Percentiles rank a stretch among this genome's conserved stretches.
Evolutionary conservation across 306 rosid genomes (phyloP).

Genomic region (Casuarina cunninghamiana): DNA sequence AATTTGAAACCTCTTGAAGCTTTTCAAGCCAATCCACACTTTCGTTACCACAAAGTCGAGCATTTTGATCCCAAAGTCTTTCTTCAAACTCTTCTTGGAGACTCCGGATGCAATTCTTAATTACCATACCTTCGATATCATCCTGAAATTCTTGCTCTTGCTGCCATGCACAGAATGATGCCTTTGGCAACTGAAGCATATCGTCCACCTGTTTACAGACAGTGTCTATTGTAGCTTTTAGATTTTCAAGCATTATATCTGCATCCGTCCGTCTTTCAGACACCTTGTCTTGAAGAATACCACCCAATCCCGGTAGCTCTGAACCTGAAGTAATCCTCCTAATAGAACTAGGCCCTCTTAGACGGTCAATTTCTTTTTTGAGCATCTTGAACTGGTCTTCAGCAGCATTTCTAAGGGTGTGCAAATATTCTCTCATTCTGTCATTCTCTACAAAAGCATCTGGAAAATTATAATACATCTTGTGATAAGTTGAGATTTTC

Average conservation of each 20-base stretch:
- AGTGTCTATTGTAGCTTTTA: constrained; percentile 42
- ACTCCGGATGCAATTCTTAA: constrained; percentile 47
- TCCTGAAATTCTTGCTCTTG: constrained; percentile 64
- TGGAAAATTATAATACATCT: constrained; percentile 9
- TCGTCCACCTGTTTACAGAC: constrained; percentile 42
- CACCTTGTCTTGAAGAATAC: constrained; percentile 55
- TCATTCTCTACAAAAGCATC: constrained; percentile 34
- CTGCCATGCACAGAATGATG: constrained; percentile 58
- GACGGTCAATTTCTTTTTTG: constrained; percentile 57
- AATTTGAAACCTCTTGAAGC: constrained; percentile 54
- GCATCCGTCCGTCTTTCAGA: constrained; percentile 55
- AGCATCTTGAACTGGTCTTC: constrained; percentile 56
- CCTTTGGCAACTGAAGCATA: constrained; percentile 40
- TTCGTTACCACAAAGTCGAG: constrained; percentile 30
- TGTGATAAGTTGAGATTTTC: constrained; percentile 11
- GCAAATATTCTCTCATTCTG: constrained; percentile 37
- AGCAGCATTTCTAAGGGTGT: constrained; percentile 39
- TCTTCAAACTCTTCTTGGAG: constrained; percentile 55
- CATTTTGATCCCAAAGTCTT: constrained; percentile 37
- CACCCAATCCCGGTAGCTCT: constrained; percentile 63
- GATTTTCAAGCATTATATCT: constrained; percentile 46
- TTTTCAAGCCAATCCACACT: constrained; percentile 45
- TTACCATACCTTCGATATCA: constrained; percentile 67
- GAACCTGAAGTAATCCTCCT: constrained; percentile 55
- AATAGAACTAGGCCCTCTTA: constrained; percentile 43